These are phyloP conservation scores for Termitomyces sp. DNA, from an alignment of 768 basidiomycete species.

Conservation along the genomic window DNA sequence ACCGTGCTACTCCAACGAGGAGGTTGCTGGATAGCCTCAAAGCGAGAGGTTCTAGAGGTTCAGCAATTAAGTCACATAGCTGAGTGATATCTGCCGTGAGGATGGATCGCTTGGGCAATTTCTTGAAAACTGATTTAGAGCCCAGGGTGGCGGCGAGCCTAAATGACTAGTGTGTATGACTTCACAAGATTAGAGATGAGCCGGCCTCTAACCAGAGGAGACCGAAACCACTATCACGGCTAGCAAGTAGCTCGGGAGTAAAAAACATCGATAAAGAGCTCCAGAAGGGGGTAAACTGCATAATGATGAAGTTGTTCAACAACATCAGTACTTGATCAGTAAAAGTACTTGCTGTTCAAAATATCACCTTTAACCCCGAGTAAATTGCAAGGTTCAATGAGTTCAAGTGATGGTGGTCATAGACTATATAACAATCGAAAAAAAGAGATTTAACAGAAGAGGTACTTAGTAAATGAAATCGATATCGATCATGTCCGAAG, in stretches of 20 bases:
- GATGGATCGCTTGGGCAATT: constrained; percentile 80
- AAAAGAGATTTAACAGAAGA: too few relatives aligned
- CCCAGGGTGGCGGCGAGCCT: constrained; percentile 94
- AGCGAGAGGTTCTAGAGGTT: constrained; percentile 85
- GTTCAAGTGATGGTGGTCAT: neutral
- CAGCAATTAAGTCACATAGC: constrained; percentile 75
- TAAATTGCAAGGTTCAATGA: neutral
- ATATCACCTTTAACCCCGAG: neutral
- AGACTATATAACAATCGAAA: neutral
- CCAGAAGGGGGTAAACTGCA: neutral
- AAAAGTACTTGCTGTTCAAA: neutral
- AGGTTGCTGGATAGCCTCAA: constrained; percentile 84
- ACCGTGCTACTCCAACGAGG: constrained; percentile 89
- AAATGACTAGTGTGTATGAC: neutral
- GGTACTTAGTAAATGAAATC: too few relatives aligned
- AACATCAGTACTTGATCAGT: too few relatives aligned
- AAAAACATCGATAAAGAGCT: constrained; percentile 69
- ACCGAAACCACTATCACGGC: constrained; percentile 84
- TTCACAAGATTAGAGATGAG: neutral
- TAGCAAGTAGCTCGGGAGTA: constrained; percentile 73
- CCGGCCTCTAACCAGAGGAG: constrained; percentile 61
- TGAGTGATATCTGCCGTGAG: constrained; percentile 79
- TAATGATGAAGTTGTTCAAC: neutral
- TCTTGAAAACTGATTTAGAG: constrained; percentile 82
- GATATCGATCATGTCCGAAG: too few relatives aligned